Evolutionary conservation across 2,329 filamentous ascomycete genomes (phyloP).

Genomic region (Teratosphaeriaceae sp.): DNA sequence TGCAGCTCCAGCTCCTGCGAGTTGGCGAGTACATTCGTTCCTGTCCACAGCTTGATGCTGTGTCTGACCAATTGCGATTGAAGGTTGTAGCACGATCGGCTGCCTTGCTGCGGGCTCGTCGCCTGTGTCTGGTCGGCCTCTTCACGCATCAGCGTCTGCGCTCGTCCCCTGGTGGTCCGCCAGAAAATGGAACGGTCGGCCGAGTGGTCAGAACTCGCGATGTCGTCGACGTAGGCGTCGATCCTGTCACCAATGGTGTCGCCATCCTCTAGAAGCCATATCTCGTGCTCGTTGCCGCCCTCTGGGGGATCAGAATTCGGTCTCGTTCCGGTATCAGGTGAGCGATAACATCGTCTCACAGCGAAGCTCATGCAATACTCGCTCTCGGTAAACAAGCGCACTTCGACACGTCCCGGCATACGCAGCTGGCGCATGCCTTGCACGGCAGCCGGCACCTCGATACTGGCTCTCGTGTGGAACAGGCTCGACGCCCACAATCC

Average conservation of each 20-base stretch:
- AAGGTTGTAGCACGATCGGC: constrained; percentile 17
- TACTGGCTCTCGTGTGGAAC: constrained; percentile 47
- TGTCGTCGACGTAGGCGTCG: constrained; percentile 37
- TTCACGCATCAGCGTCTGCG: constrained; percentile 13
- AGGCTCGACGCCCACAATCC: constrained; percentile 49
- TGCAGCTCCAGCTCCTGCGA: constrained; percentile 39
- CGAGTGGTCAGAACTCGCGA: constrained; percentile 42
- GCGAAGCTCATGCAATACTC: constrained; percentile 19
- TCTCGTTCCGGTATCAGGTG: neutral
- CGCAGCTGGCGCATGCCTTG: constrained; percentile 43
- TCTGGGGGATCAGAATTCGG: too few species aligned
- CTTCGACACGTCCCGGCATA: constrained; percentile 48
- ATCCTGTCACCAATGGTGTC: constrained; percentile 47
- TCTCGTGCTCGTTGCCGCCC: neutral
- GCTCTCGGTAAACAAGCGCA: constrained; percentile 43
- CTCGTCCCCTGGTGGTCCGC: constrained; percentile 40
- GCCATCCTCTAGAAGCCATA: constrained; percentile 17
- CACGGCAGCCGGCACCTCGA: constrained; percentile 44
- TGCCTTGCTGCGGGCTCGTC: neutral
- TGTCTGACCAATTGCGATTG: constrained; percentile 44
- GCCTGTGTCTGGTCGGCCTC: constrained; percentile 16
- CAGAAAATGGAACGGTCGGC: constrained; percentile 46
- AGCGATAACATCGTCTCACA: constrained; percentile 22
- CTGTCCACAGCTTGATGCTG: constrained; percentile 50
- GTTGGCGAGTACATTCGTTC: constrained; percentile 48